Base-by-base conservation (phyloP, 2,329 filamentous ascomycete genomes). In the Aspergillus fumigatus region DNA sequence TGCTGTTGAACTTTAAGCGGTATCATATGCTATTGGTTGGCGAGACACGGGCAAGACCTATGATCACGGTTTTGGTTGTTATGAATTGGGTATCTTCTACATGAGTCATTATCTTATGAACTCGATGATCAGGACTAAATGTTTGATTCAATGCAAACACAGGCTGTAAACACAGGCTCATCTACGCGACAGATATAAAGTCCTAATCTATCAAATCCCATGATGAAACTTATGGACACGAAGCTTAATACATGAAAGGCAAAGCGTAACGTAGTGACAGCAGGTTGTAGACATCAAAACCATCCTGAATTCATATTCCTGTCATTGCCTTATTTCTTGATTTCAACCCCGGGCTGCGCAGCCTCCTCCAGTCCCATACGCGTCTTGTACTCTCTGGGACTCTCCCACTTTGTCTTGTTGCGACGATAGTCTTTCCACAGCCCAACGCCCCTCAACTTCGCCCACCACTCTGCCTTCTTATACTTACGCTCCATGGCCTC, bases 341-440 rank as follows among this genome's bases (percentile, higher is more conserved):
- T 54, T 49, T 35, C 54, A 23, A 59, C 61, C n/a, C 43, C 10
- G 23, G 43, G 58, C 54, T 65, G 64, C 38, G 35, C 55, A 25
- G 57, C 59, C 52, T 65, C 73, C 59, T 78, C 70, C 63, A 74
- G 68, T 6, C 73, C 70, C 68, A 82, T 82, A 57, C 84, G 75
- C 51, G 69, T 87, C 79, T 99, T 99, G 75, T 90, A 99, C 58
- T 90, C 88, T 64, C 92, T 84, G 8, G 94, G 94, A 71, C 87
- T 96, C 78, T 97, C 92, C 69, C 87, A 87, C 58, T 80, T 75
- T 61, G 79, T 80, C 47, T 68, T 67, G 59, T 64, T 77, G 58
- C 84, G 83, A 32, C 82, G 80, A 50, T 67, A 70, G 41, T 64
- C 70, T 55, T 82, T 80, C 94, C 94, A 97, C 77, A 97, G 84